Percentiles rank a stretch among this genome's conserved stretches.
phyloP scores from a whole-genome alignment of 306 rosid species.

The Cucurbita pepo region DNA sequence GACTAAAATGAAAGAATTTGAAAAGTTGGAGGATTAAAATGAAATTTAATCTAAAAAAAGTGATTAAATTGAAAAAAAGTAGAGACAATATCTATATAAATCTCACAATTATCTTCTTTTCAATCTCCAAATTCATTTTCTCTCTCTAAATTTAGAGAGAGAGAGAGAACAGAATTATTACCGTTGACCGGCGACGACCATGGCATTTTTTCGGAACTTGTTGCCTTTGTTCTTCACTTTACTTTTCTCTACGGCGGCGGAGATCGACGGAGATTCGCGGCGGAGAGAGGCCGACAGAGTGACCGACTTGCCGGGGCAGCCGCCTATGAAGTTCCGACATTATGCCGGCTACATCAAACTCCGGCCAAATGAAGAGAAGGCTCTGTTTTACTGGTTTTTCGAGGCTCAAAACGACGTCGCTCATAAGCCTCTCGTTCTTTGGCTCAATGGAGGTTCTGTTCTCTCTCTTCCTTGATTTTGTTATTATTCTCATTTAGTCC shows the following conservation, averaged over 20 bases:
- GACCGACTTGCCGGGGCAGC: constrained; percentile 38
- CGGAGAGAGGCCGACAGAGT: constrained; percentile 39
- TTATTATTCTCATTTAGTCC: not conserved
- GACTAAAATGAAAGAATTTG: not conserved
- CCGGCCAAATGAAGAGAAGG: constrained; percentile 15
- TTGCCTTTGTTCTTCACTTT: not conserved
- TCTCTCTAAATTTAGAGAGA: not conserved
- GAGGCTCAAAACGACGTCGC: constrained; percentile 35
- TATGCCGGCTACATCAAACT: constrained; percentile 47
- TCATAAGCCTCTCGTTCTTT: constrained; percentile 41
- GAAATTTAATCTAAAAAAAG: not conserved
- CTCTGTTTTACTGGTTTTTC: constrained; percentile 63
- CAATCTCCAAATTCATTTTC: not conserved
- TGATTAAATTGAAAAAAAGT: not conserved
- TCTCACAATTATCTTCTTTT: not conserved
- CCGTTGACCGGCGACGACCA: not conserved
- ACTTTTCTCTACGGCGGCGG: not conserved
- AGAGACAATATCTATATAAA: not conserved
- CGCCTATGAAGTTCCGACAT: constrained; percentile 36
- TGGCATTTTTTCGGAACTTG: not conserved
- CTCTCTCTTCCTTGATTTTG: not conserved
- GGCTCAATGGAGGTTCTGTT: constrained; percentile 56
- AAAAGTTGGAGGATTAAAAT: not conserved
- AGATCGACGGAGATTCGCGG: not conserved
- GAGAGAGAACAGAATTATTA: not conserved